Base-by-base conservation (phyloP, 116 monocot species). In the Phalaenopsis hybrid region DNA sequence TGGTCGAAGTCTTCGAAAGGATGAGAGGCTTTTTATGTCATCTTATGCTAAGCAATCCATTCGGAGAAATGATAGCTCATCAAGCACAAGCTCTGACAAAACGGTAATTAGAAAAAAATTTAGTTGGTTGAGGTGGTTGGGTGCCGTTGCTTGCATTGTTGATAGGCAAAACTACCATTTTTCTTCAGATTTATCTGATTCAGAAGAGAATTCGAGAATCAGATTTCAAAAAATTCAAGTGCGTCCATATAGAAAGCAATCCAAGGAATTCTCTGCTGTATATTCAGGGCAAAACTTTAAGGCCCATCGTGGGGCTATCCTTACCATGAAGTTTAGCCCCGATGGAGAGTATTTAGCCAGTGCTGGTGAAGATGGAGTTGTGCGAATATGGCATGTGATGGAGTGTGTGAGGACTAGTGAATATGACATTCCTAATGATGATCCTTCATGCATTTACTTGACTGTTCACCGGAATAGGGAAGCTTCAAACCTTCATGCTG, bases 301-400 rank as follows among this genome's bases (percentile, higher is more conserved):
- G 77, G 94, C 92, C 6, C 96, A 96, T 79, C 80, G 90, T 16
- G 91, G 94, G 34, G 91, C 91, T 8, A 96, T 96, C 44, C 77
- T 92, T 70, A 87, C 90, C 21, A 92, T 94, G 94, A 96, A 92
- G 65, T 96, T 96, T 79, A 92, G 92, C 73, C 92, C 89, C 13
- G 88, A 91, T 85, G 94, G 94, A 5, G 55, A 82, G 74, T 90
- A 86, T 80, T 80, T 96, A 83, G 96, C 96, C 4, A 96, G 79
- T 46, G 96, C 89, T 15, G 96, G 96, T 3, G 89, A 96, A 85
- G 94, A 94, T 84, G 89, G 94, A 12, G 81, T 94, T 83, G 88
- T 96, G 57, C 80, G 92, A 67, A 89, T 96, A 11, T 96, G 96
- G 96, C 57, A 46, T 59, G 87, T 93, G 45, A 83, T 67, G 43